Conservation (phyloP, 805 yeast species). For the Metschnikowia dekortorum region DNA sequence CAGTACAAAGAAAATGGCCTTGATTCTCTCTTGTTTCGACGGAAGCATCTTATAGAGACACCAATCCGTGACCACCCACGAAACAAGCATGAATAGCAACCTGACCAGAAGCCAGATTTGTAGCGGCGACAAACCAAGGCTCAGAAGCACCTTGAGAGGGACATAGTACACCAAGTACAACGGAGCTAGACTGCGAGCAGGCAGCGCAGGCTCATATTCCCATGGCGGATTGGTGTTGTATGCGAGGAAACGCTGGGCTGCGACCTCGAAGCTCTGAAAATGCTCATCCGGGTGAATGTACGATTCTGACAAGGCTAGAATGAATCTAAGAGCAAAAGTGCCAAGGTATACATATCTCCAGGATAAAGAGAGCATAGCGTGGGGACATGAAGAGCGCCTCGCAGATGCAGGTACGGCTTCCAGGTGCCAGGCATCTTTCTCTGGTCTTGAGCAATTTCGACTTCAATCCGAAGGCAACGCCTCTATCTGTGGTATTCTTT, state of each 20-base stretch:
- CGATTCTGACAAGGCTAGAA: constrained; percentile 63
- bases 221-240: constrained; percentile 57
- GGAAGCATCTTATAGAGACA: constrained; percentile 45
- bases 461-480: background rate
- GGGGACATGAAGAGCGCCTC: background rate
- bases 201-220: constrained; percentile 63
- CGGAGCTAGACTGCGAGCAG: constrained; percentile 71
- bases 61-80: constrained; percentile 37
- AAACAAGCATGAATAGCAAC: constrained; percentile 40
- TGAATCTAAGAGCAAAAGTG: constrained; percentile 46
- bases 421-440: background rate
- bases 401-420: background rate
- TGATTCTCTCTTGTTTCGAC: constrained; percentile 45
- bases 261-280: constrained; percentile 81
- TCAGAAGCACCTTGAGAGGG: constrained; percentile 33
- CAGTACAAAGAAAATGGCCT: constrained; percentile 47
- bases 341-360: constrained; percentile 49
- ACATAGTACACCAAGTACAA: constrained; percentile 70
- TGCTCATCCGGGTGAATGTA: constrained; percentile 98
- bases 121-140: constrained; percentile 41
- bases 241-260: constrained; percentile 47
- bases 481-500: too few species aligned
- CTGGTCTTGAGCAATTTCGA: too few species aligned
- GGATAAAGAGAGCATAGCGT: constrained; percentile 7
- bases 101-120: constrained; percentile 52